Evolutionary conservation across 2,329 filamentous ascomycete genomes (phyloP), one percentile per base, ranked within the genome.

Genomic region (Aspergillus neoniger): DNA sequence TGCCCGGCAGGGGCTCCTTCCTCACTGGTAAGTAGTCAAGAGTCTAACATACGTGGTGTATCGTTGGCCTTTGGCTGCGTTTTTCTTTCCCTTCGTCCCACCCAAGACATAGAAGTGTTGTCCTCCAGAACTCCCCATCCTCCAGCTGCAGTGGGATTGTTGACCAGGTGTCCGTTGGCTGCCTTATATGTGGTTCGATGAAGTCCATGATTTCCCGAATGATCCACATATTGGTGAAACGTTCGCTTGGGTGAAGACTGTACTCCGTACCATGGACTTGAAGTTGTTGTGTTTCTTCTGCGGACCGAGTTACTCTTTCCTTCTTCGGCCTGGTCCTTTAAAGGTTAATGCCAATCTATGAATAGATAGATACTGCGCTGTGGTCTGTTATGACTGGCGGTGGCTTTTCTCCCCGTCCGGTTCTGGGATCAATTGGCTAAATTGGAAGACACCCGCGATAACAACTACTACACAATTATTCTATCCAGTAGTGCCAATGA

Each of bases 161-260:
- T 14, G 21, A 17, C 44, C 9, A 23, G 32, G 32, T 36, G 32
- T 36, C 32, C 32, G 32, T 36, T 36, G 32, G 32, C 32, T 36
- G 32, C 32, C 32, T 14, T 36, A 36, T 36, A 14, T 14, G 5
- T 10, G 28, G 28, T 30, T 30, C 28, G 28, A 12, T 10, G 28
- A 30, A 12, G 28, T 30, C 28, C 8, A 30, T 36, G 52, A 39
- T 50, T 48, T 12, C 32, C 43, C 19, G 28, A 47, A 43, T 36
- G 58, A 57, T 53, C 58, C 58, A 60, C 54, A 53, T 17, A 9
- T 28, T 30, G 25, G 41, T 58, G 38, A 58, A 36, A 44, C 23
- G 38, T 43, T 41, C 32, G 19, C 32, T n/a, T 36, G 38, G 38
- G 41, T 36, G 25, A 54, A 19, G 21, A 2, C 38, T 21, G 39